A percentile compares a stretch with the other conserved stretches of the same genome.
These are phyloP conservation scores for Hygrocybe punicea DNA, from an alignment of 768 basidiomycete genomes.

Conservation along the genomic window DNA sequence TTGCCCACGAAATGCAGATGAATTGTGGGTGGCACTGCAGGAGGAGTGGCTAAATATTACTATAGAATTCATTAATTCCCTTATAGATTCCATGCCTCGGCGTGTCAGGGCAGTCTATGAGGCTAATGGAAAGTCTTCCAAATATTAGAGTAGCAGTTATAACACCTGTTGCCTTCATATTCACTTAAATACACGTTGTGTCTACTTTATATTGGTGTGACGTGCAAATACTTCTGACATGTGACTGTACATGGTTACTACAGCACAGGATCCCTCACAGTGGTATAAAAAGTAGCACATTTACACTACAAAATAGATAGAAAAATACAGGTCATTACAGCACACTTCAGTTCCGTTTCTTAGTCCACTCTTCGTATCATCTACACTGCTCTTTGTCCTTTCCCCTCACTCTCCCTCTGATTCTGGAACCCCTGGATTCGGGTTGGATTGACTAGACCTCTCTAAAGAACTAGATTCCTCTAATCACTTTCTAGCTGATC, in stretches of 20 bases:
- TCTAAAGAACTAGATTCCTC: too few relatives aligned
- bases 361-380: too few relatives aligned
- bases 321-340: too few relatives aligned
- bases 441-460: too few relatives aligned
- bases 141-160: conserved; percentile 10
- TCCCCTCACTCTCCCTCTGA: too few relatives aligned
- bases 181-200: background rate
- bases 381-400: too few relatives aligned
- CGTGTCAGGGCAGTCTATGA: conserved; percentile 7
- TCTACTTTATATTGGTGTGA: background rate
- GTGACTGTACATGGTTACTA: conserved; percentile 5
- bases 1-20: conserved; percentile 12
- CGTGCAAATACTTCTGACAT: conserved; percentile 2
- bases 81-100: conserved; percentile 12
- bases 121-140: conserved; percentile 6
- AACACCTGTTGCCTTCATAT: background rate
- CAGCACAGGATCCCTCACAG: background rate
- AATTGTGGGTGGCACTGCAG: conserved; percentile 16
- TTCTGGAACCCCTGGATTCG: too few relatives aligned
- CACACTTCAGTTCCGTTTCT: too few relatives aligned
- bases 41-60: conserved; percentile 9
- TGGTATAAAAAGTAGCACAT: too few relatives aligned
- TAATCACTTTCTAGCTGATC: too few relatives aligned
- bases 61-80: conserved; percentile 6
- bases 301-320: too few relatives aligned